Conservation (phyloP, 139 green algal species). For the Chlorella sp. region DNA sequence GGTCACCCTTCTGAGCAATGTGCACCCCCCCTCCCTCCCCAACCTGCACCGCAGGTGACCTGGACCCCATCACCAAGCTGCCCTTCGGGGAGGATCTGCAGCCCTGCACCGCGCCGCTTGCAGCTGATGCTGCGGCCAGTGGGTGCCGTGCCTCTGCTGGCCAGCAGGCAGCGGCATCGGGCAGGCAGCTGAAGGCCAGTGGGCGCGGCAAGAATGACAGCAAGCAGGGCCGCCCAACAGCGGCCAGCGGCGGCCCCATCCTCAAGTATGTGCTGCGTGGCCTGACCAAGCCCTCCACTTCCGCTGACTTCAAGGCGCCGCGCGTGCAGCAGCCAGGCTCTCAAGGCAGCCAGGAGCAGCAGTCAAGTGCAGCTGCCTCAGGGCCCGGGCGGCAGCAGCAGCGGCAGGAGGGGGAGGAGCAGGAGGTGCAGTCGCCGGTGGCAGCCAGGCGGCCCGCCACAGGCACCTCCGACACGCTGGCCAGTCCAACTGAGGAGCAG, state of each 20-base stretch:
- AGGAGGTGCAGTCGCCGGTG: not conserved
- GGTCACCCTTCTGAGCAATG: not conserved
- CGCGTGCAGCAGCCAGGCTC: slow-evolving; percentile 1
- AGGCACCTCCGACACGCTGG: not conserved
- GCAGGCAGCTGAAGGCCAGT: not conserved
- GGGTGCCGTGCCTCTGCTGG: not conserved
- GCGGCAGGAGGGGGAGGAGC: not conserved
- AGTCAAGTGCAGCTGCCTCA: not conserved
- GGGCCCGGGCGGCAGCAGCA: not conserved
- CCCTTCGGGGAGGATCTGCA: slow-evolving; percentile 41
- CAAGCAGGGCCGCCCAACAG: not conserved
- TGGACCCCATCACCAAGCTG: slow-evolving; percentile 68
- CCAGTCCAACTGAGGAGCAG: slow-evolving; percentile 28
- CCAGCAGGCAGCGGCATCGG: not conserved
- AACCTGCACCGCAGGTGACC: slow-evolving; percentile 40
- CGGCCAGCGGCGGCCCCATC: not conserved
- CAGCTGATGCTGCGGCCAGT: not conserved
- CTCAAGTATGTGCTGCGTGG: slow-evolving; percentile 13
- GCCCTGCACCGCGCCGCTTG: slow-evolving; percentile 13
- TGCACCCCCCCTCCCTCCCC: no score
- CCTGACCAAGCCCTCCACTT: not conserved
- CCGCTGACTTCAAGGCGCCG: slow-evolving; percentile 9
- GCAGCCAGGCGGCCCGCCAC: not conserved
- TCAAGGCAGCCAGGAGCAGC: slow-evolving; percentile 5
- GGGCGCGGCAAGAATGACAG: not conserved